These are phyloP conservation scores for Verticillium tricorpus DNA, from an alignment of 2,329 filamentous ascomycete species.

Conservation along the genomic window DNA sequence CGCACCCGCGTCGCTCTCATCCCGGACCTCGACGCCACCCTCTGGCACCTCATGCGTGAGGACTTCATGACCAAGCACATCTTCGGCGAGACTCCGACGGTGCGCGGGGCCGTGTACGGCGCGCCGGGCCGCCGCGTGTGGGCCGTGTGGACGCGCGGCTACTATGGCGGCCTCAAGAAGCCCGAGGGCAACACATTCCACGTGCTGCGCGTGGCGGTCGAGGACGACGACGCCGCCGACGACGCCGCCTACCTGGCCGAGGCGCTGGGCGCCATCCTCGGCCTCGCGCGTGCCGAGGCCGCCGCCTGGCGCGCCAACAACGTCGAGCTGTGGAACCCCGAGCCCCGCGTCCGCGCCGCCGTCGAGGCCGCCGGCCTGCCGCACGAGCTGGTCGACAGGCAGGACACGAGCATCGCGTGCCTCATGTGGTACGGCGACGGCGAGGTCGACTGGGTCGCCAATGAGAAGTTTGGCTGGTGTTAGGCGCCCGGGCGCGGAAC, in stretches of 20 bases:
- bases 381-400: constrained; percentile 48
- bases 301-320: constrained; percentile 63
- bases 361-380: constrained; percentile 44
- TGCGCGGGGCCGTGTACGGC: constrained; percentile 67
- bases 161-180: constrained; percentile 49
- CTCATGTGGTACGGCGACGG: constrained; percentile 65
- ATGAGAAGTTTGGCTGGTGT: constrained; percentile 78
- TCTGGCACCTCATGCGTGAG: constrained; percentile 79
- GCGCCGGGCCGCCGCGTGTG: constrained; percentile 56
- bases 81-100: constrained; percentile 47
- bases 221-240: constrained; percentile 39
- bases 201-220: constrained; percentile 64
- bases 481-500: constrained; percentile 29
- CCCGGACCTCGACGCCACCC: constrained; percentile 62
- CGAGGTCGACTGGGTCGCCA: constrained; percentile 65
- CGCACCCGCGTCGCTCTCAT: constrained; percentile 59
- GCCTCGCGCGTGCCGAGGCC: constrained; percentile 66
- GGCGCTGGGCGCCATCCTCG: constrained; percentile 59
- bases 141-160: constrained; percentile 68
- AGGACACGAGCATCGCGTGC: constrained; percentile 65
- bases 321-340: constrained; percentile 83
- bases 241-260: constrained; percentile 37
- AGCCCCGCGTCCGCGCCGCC: constrained; percentile 42
- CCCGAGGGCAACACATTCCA: constrained; percentile 63
- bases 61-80: constrained; percentile 68